These are phyloP conservation scores for Mortierella polycephala DNA, from an alignment of 371 early-diverging fungal genomes.

Conservation along the genomic window DNA sequence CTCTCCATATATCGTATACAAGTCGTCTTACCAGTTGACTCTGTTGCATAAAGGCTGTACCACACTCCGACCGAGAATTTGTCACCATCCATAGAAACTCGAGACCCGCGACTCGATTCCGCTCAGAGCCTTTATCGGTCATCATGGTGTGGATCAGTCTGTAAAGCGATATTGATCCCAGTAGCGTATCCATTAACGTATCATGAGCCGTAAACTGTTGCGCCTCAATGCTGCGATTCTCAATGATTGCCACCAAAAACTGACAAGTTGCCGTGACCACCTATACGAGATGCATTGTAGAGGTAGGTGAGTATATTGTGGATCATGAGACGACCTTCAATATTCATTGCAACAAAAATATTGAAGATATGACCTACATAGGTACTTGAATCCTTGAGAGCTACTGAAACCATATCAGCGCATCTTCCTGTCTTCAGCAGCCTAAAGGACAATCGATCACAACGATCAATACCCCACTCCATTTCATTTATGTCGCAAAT, in stretches of 20 bases:
- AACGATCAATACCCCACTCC: no score
- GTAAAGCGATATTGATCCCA: slow-evolving; percentile 41
- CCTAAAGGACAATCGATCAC: slow-evolving; percentile 12
- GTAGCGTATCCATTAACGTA: slow-evolving; percentile 33
- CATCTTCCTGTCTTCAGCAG: slow-evolving; percentile 23
- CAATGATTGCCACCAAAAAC: slow-evolving; percentile 50
- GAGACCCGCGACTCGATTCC: slow-evolving; percentile 48
- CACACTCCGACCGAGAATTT: slow-evolving; percentile 29
- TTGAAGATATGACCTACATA: slow-evolving; percentile 23
- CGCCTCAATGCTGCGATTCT: slow-evolving; percentile 44
- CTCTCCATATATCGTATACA: background rate
- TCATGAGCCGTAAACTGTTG: slow-evolving; percentile 42
- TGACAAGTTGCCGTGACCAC: slow-evolving; percentile 43
- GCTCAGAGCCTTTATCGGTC: slow-evolving; percentile 41
- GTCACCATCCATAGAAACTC: slow-evolving; percentile 54
- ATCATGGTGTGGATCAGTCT: slow-evolving; percentile 48
- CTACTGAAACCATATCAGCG: slow-evolving; percentile 29
- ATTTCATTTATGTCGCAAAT: no score
- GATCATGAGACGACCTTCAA: no score
- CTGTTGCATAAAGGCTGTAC: slow-evolving; percentile 42
- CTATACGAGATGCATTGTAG: slow-evolving; percentile 5
- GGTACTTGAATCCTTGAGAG: slow-evolving; percentile 48
- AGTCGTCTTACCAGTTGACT: slow-evolving; percentile 36
- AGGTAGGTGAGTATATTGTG: background rate
- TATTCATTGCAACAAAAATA: no score